Evolutionary conservation across 805 yeast genomes (phyloP).

Genomic region (Phaffomyces thermotolerans): DNA sequence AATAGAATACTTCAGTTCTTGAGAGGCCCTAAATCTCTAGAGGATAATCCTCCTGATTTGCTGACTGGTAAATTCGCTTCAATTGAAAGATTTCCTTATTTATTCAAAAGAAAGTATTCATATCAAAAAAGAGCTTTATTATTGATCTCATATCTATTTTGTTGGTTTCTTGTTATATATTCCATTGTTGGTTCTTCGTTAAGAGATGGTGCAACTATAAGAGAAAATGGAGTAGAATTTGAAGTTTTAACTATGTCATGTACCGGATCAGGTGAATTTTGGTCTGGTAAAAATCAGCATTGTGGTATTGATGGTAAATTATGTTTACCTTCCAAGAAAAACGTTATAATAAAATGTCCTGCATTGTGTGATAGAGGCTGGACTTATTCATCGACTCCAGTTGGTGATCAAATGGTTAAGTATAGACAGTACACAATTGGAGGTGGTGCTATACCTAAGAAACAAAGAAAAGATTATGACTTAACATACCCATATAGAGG

Average conservation of each 20-base stretch:
- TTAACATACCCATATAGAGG: conserved; percentile 68
- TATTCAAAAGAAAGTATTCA: conserved; percentile 1
- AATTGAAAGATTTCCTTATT: conserved; percentile 7
- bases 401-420: conserved; percentile 61
- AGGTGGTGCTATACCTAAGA: conserved; percentile 42
- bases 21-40: background rate
- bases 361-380: conserved; percentile 78
- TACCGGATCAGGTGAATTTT: conserved; percentile 38
- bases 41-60: conserved; percentile 7
- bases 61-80: background rate
- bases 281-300: conserved; percentile 69
- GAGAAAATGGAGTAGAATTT: conserved; percentile 2
- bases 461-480: conserved; percentile 11
- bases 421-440: conserved; percentile 73
- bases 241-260: conserved; percentile 39
- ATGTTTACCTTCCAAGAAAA: conserved; percentile 33
- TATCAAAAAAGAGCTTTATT: background rate
- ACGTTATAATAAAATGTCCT: conserved; percentile 66
- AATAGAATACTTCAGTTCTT: background rate
- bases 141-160: background rate
- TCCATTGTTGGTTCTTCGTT: conserved; percentile 2
- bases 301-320: conserved; percentile 68
- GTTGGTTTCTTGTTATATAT: conserved; percentile 3
- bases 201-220: background rate
- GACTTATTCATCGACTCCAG: conserved; percentile 67